phyloP scores from a whole-genome alignment of 257 asterid species.

The Verbascum thapsus region DNA sequence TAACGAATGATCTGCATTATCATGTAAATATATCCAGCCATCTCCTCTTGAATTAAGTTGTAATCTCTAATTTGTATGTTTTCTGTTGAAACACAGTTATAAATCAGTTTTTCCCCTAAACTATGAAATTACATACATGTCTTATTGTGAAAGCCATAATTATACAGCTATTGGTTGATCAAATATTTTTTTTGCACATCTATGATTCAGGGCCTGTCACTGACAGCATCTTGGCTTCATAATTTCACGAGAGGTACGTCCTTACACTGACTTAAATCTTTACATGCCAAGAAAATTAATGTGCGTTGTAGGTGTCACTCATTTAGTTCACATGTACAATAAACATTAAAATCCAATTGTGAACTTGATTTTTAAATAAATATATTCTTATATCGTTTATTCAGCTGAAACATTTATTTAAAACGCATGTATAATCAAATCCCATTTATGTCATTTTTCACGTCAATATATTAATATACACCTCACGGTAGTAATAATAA shows the following conservation, averaged over 20 bases:
- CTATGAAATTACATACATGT: too few relatives aligned
- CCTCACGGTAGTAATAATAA: too few relatives aligned
- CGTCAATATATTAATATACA: neutral
- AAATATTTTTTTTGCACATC: neutral
- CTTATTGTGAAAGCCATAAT: neutral
- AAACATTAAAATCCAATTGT: too few relatives aligned
- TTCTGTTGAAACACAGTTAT: too few relatives aligned
- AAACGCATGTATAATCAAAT: neutral
- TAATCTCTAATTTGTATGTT: too few relatives aligned
- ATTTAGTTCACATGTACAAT: too few relatives aligned
- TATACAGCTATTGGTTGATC: neutral
- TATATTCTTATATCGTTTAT: neutral
- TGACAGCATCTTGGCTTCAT: neutral
- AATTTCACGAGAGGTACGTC: neutral
- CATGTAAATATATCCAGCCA: too few relatives aligned
- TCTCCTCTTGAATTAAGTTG: too few relatives aligned
- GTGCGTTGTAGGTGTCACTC: too few relatives aligned
- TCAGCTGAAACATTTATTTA: neutral
- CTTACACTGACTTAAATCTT: conserved; percentile 5
- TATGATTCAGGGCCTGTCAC: conserved; percentile 8
- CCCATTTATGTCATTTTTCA: neutral
- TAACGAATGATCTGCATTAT: too few relatives aligned
- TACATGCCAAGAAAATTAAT: neutral
- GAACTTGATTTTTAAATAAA: neutral
- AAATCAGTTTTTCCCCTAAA: too few relatives aligned